These are phyloP conservation scores for Simplicillium aogashimaense DNA, from an alignment of 2,329 filamentous ascomycete genomes.

Conservation along the genomic window DNA sequence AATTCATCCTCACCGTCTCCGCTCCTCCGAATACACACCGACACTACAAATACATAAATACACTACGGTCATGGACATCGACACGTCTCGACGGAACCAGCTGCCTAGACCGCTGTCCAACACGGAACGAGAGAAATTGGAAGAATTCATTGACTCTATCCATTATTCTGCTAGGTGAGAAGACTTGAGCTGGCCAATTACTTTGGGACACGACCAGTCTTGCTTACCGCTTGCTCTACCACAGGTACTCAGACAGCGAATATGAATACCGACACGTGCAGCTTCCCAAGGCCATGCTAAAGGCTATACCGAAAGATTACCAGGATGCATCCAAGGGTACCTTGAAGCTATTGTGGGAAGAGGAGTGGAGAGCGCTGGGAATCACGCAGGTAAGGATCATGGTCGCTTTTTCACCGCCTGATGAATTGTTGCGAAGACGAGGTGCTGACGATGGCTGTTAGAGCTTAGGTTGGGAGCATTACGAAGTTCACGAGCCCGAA, in stretches of 20 bases:
- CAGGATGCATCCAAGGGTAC: slow-evolving; percentile 84
- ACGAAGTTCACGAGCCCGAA: slow-evolving; percentile 97
- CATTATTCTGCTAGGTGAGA: slow-evolving; percentile 86
- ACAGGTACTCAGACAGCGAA: slow-evolving; percentile 83
- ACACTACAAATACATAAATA: too few relatives aligned
- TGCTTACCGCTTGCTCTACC: slow-evolving; percentile 3
- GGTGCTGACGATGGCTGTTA: slow-evolving; percentile 23
- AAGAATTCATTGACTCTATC: slow-evolving; percentile 87
- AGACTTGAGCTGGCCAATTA: not conserved
- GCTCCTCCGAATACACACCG: too few relatives aligned
- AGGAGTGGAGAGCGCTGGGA: slow-evolving; percentile 93
- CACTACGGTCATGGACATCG: slow-evolving; percentile 44
- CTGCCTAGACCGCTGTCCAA: slow-evolving; percentile 73
- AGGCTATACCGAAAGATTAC: slow-evolving; percentile 90
- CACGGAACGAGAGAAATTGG: slow-evolving; percentile 69
- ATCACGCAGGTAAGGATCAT: slow-evolving; percentile 73
- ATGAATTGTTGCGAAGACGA: not conserved
- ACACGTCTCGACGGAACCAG: slow-evolving; percentile 78
- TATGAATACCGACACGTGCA: slow-evolving; percentile 98
- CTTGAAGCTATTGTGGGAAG: slow-evolving; percentile 93
- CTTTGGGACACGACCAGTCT: not conserved
- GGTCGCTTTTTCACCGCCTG: not conserved
- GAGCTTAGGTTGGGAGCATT: slow-evolving; percentile 99
- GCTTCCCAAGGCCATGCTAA: slow-evolving; percentile 96
- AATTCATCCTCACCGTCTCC: too few relatives aligned